Base-by-base conservation (phyloP, 768 basidiomycete genomes). In the Auricularia cornea region DNA sequence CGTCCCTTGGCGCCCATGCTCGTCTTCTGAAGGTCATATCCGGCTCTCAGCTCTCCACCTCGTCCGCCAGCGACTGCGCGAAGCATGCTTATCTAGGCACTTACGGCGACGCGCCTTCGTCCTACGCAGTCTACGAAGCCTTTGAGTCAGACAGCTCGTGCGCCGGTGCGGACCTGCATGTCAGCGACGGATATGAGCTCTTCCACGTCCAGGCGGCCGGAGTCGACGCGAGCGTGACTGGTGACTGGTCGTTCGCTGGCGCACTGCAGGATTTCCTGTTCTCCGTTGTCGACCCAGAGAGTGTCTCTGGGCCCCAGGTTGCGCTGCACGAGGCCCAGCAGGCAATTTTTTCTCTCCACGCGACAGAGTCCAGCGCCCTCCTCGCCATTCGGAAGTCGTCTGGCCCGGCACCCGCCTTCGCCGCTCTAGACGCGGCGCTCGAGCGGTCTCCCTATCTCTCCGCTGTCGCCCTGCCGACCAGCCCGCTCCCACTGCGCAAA, bases 371-470 rank as follows among this genome's bases (percentile, higher is more conserved):
- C 16, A 71, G 70, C 18, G 63, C 73, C 2, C 63, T 77, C 44
- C 63, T 76, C 33, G 59, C 69, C 48, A 70, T 75, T 5, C 70
- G 70, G 3, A 20, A 52, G 1, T 75, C 1, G 67, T 72, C 20
- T 59, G 67, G 38, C 68, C 94, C 65, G 87, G 89, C 66, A 79
- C 78, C 11, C 68, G 83, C 66, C 78, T 92, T n/a, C 92, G 90
- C 1, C 80, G 78, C 16, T 87, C 84, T 90, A 83, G 90, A 84
- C 66, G 81, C 88, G 8, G 83, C 83, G 18, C 77, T 84, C 1
- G 74, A 94, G 12, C 86, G 90, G 2, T 59, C 70, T 3, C 64
- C 67, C 1, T 84, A 88, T 11, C 67, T 80, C 3, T 57, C 80
- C 0, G 81, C 80, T 69, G 65, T 81, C 20, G 81, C 88, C 28